Percentiles rank a stretch among this genome's conserved stretches.
These are phyloP conservation scores for Ceriops tagal DNA, from an alignment of 345 rosid species.

Conservation along the genomic window DNA sequence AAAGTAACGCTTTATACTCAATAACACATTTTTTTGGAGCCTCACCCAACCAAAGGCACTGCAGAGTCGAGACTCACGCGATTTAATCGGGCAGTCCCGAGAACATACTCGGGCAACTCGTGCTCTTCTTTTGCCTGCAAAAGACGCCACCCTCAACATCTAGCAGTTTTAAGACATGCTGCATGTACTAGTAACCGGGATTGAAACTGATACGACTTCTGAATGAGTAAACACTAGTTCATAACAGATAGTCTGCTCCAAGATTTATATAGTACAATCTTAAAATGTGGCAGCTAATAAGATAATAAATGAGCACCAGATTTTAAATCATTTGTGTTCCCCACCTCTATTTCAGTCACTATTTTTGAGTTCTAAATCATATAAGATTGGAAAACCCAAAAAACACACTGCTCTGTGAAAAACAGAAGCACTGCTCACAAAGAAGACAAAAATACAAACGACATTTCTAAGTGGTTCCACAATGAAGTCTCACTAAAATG, in stretches of 20 bases:
- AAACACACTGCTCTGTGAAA: neutral
- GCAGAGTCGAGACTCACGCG: slow-evolving; percentile 76
- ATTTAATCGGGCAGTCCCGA: slow-evolving; percentile 84
- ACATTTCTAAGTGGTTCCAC: neutral
- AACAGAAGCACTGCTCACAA: neutral
- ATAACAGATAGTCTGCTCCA: neutral
- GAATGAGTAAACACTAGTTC: too few relatives aligned
- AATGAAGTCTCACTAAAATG: neutral
- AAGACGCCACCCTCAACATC: neutral
- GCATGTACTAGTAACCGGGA: too few relatives aligned
- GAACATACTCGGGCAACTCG: slow-evolving; percentile 89
- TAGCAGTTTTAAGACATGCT: too few relatives aligned
- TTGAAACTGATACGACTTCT: too few relatives aligned
- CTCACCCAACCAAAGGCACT: slow-evolving; percentile 48
- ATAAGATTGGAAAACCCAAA: neutral
- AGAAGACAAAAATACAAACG: too few relatives aligned
- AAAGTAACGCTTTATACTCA: too few relatives aligned
- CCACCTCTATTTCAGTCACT: neutral
- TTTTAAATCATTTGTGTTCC: neutral
- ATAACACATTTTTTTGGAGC: neutral
- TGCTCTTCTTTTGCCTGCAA: slow-evolving; percentile 77
- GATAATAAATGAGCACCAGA: neutral
- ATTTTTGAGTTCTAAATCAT: neutral
- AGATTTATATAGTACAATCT: too few relatives aligned
- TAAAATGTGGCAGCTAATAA: neutral